A percentile compares a stretch with the other conserved stretches of the same genome.
Evolutionary conservation across 257 asterid species (phyloP).

Genomic region (Verbena officinalis): DNA sequence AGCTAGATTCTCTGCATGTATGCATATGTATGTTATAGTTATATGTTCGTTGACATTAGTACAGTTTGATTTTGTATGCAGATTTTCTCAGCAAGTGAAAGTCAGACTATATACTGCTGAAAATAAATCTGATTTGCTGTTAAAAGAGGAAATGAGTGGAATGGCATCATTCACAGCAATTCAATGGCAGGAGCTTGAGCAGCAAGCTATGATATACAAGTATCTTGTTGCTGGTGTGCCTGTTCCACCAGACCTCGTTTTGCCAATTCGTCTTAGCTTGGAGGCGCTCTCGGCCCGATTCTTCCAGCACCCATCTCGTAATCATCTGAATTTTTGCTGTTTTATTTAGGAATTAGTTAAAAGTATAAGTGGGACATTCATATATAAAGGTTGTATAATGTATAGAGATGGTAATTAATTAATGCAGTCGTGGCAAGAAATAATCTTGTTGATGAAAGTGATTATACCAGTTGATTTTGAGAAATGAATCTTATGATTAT

Average conservation of each 20-base stretch:
- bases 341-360: not conserved
- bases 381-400: not conserved
- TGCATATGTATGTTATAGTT: constrained; percentile 1
- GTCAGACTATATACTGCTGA: constrained; percentile 16
- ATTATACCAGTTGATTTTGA: not conserved
- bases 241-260: constrained; percentile 84
- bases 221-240: constrained; percentile 86
- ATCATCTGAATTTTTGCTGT: constrained; percentile 28
- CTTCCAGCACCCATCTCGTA: constrained; percentile 77
- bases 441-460: not conserved
- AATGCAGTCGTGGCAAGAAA: not conserved
- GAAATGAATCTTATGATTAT: not conserved
- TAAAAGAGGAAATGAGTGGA: constrained; percentile 58
- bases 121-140: not conserved
- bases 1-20: not conserved
- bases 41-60: constrained; percentile 20
- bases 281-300: constrained; percentile 80
- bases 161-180: constrained; percentile 71
- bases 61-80: constrained; percentile 35
- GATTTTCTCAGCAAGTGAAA: constrained; percentile 32
- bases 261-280: constrained; percentile 84
- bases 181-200: constrained; percentile 98
- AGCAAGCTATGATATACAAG: constrained; percentile 95
- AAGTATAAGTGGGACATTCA: not conserved
- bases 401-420: not conserved